Percentiles rank a stretch among this genome's conserved stretches.
phyloP scores from a whole-genome alignment of 495 filamentous ascomycete species.

The Neurospora sp. region DNA sequence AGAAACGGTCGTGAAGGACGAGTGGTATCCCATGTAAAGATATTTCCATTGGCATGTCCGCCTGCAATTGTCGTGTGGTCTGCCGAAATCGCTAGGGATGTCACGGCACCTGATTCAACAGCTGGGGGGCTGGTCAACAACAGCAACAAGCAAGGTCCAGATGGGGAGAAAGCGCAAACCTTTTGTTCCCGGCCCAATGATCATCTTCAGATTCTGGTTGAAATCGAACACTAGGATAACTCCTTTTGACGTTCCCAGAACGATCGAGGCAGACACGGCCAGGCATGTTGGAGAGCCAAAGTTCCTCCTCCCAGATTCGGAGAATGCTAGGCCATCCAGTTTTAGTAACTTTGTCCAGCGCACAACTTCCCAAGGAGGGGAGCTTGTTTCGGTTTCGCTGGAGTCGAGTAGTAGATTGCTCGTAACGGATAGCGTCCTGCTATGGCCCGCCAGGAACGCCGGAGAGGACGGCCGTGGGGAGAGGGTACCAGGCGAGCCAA shows the following conservation, averaged over 20 bases:
- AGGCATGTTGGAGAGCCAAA: conserved; percentile 90
- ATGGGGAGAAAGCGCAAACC: conserved; percentile 39
- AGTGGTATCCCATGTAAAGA: conserved; percentile 94
- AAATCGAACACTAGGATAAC: conserved; percentile 95
- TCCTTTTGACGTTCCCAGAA: conserved; percentile 85
- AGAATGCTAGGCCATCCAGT: conserved; percentile 79
- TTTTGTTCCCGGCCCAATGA: conserved; percentile 91
- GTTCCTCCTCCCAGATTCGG: conserved; percentile 85
- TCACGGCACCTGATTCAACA: conserved; percentile 80
- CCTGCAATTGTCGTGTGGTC: conserved; percentile 86
- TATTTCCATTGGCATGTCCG: conserved; percentile 80
- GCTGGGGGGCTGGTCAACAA: conserved; percentile 41
- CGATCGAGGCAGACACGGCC: conserved; percentile 79
- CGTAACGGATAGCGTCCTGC: conserved; percentile 61
- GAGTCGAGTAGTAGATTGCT: conserved; percentile 46
- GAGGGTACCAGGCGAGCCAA: conserved; percentile 44
- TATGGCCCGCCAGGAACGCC: conserved; percentile 63
- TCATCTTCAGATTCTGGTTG: conserved; percentile 83
- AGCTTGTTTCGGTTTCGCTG: conserved; percentile 53
- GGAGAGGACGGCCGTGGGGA: conserved; percentile 68
- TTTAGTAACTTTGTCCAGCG: conserved; percentile 91
- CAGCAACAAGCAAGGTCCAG: background rate
- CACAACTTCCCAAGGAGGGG: conserved; percentile 90
- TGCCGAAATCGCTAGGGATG: conserved; percentile 79
- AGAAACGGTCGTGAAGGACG: conserved; percentile 77